Conservation (phyloP, 768 basidiomycete genomes). For the Termitomyces heimii region DNA sequence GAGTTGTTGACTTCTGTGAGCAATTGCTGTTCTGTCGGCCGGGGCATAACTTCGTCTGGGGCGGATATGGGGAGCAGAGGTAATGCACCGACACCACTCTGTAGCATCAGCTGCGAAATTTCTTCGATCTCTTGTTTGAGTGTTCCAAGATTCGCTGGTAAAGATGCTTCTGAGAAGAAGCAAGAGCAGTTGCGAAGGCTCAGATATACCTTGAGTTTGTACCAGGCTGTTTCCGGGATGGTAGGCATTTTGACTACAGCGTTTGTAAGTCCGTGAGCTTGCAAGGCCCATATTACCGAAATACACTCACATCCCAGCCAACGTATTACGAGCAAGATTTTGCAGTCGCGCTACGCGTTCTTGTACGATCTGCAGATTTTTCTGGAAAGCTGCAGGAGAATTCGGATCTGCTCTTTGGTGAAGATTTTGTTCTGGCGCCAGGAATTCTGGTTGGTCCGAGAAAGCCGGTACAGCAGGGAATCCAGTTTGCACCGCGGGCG, state of each 20-base stretch:
- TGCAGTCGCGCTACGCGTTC: constrained; percentile 46
- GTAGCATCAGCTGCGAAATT: constrained; percentile 43
- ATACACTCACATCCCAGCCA: constrained; percentile 47
- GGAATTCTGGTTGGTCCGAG: constrained; percentile 7
- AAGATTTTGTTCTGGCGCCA: constrained; percentile 15
- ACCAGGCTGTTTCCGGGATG: constrained; percentile 45
- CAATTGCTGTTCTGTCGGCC: constrained; percentile 43
- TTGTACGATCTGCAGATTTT: constrained; percentile 43
- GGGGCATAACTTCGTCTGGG: constrained; percentile 11
- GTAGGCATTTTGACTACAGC: constrained; percentile 54
- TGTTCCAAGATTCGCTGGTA: constrained; percentile 38
- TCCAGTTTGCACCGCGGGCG: not conserved
- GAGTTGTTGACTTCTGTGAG: constrained; percentile 33
- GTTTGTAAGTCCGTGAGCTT: not conserved
- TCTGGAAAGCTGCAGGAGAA: constrained; percentile 57
- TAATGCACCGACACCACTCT: constrained; percentile 62
- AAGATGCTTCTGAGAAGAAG: not conserved
- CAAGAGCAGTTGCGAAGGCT: not conserved
- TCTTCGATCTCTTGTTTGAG: constrained; percentile 46
- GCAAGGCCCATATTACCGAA: not conserved
- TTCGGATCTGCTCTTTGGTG: constrained; percentile 43
- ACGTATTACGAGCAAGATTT: constrained; percentile 38
- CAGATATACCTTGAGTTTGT: constrained; percentile 44
- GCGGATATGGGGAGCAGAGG: constrained; percentile 34
- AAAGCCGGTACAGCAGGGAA: constrained; percentile 7